Evolutionary conservation across 805 yeast genomes (phyloP).

Genomic region (Zygosaccharomyces gambellarensis): DNA sequence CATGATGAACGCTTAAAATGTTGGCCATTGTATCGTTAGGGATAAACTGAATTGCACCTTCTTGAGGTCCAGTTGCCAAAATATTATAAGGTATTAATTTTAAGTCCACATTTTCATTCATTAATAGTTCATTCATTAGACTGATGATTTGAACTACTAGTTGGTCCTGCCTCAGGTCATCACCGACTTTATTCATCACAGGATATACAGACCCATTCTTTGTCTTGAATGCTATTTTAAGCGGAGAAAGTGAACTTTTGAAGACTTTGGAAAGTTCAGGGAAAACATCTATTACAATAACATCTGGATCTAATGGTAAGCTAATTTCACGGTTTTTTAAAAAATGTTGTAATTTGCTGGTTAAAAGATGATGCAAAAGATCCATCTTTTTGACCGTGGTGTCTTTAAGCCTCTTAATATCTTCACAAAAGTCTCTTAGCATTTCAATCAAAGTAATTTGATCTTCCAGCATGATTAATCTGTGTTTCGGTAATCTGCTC

Average conservation of each 20-base stretch:
- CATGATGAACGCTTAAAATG: conserved; percentile 67
- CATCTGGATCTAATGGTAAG: conserved; percentile 79
- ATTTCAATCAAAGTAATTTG: conserved; percentile 69
- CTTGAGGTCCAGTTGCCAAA: conserved; percentile 82
- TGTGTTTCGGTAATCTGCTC: conserved; percentile 29
- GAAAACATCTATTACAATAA: conserved; percentile 66
- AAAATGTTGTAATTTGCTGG: conserved; percentile 40
- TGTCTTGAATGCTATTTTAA: conserved; percentile 74
- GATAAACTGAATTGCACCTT: conserved; percentile 92
- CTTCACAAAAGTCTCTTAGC: conserved; percentile 59
- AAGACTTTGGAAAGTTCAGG: conserved; percentile 82
- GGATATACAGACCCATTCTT: conserved; percentile 52
- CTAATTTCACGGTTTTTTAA: conserved; percentile 47
- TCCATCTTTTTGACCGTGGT: conserved; percentile 74
- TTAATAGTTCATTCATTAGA: conserved; percentile 81
- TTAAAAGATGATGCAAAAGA: conserved; percentile 46
- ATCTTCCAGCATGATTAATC: conserved; percentile 36
- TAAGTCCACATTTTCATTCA: conserved; percentile 86
- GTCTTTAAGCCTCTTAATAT: conserved; percentile 64
- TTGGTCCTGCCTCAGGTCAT: conserved; percentile 92
- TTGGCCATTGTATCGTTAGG: conserved; percentile 86
- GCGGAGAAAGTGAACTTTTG: conserved; percentile 85
- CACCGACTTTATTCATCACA: conserved; percentile 92
- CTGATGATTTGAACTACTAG: conserved; percentile 89
- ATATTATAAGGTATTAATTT: conserved; percentile 84